phyloP scores from a whole-genome alignment of 768 basidiomycete species.

The Boletus tylopilopsis region DNA sequence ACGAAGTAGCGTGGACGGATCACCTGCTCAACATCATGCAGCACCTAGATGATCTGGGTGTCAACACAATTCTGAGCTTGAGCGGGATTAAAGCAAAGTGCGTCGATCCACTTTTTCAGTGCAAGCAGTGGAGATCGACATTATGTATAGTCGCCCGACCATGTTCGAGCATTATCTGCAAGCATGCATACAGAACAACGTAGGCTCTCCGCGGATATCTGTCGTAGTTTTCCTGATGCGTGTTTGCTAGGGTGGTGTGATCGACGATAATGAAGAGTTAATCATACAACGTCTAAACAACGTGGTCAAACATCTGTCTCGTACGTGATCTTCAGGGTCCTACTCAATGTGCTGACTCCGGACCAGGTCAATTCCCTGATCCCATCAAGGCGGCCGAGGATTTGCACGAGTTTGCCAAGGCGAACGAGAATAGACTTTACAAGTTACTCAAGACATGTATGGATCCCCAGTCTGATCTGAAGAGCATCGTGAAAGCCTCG shows the following conservation, averaged over 20 bases:
- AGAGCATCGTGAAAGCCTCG: constrained; percentile 74
- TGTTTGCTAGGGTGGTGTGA: constrained; percentile 73
- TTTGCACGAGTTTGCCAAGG: constrained; percentile 74
- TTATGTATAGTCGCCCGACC: constrained; percentile 54
- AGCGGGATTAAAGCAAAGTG: constrained; percentile 63
- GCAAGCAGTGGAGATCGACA: not conserved
- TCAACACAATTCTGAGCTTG: constrained; percentile 55
- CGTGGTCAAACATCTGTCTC: constrained; percentile 54
- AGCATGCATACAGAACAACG: constrained; percentile 79
- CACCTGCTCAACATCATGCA: constrained; percentile 70
- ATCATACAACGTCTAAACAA: constrained; percentile 52
- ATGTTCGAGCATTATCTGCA: constrained; percentile 67
- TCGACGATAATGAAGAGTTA: constrained; percentile 76
- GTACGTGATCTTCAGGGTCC: constrained; percentile 38
- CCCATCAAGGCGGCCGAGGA: constrained; percentile 74
- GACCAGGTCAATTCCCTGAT: constrained; percentile 57
- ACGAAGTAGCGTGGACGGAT: constrained; percentile 86
- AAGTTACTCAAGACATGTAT: constrained; percentile 77
- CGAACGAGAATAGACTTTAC: constrained; percentile 84
- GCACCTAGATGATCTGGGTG: constrained; percentile 56
- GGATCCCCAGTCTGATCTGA: constrained; percentile 83
- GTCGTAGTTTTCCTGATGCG: not conserved
- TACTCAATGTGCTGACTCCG: not conserved
- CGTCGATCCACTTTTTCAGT: constrained; percentile 13
- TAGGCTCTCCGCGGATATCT: constrained; percentile 35